Evolutionary conservation across 2,329 filamentous ascomycete genomes (phyloP), one percentile per base, ranked within the genome.

Genomic region (Colletotrichum godetiae): DNA sequence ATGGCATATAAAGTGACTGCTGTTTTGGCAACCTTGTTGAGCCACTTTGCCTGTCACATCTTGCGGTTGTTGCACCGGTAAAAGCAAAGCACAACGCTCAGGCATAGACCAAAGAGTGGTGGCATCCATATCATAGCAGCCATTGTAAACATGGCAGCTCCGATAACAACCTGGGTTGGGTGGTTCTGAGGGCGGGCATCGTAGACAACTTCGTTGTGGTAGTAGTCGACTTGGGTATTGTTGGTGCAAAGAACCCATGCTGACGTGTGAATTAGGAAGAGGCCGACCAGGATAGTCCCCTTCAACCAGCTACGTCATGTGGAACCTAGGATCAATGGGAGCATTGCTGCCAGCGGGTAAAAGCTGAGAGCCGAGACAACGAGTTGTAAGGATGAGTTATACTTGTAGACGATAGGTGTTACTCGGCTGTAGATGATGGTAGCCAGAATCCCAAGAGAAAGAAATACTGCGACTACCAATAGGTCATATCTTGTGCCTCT

Each of bases 41-140:
- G 56, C 65, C 70, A 73, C 3, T 27, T 52, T 4, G 57, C 61
- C 33, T 73, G 69, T 66, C 70, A 75, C 70, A 70, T 67, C 22
- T 58, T 68, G n/a, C 70, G 56, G 37, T 57, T 66, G 27, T 67
- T 73, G 33, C 73, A 63, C 24, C 70, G 52, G n/a, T 68, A 73
- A 35, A 73, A 70, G 65, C 65, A 73, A 24, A 75, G 70, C 31
- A 67, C 55, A 27, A 75, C 35, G 15, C 60, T 33, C 4, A 64
- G 29, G n/a, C 70, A 73, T n/a, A 75, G 5, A 1, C 73, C 73
- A 29, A 75, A 75, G 6, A 75, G 70, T 5, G 70, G 73, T 11
- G 70, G 70, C 57, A 75, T 75, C 66, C 73, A 73, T 3, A 70
- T 35, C 70, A 70, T 73, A 13, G 64, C 73, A 1, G 73, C 66